phyloP scores from a whole-genome alignment of 495 filamentous ascomycete species.

The Penicillium soppii region DNA sequence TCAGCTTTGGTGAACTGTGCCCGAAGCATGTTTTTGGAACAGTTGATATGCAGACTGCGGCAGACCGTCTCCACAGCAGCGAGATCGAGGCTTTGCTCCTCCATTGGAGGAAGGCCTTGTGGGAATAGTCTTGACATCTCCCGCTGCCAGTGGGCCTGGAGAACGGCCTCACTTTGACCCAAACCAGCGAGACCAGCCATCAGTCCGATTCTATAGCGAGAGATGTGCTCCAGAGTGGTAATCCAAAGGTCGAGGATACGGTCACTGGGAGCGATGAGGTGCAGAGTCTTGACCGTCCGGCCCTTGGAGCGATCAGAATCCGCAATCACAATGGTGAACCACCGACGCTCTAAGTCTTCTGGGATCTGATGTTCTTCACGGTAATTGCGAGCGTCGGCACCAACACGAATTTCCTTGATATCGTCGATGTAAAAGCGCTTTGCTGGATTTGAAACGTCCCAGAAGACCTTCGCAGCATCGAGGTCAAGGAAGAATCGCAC shows the following conservation, averaged over 20 bases:
- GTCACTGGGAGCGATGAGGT: conserved; percentile 74
- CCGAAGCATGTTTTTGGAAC: conserved; percentile 68
- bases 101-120: conserved; percentile 50
- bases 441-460: conserved; percentile 74
- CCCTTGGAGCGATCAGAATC: conserved; percentile 66
- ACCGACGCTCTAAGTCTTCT: conserved; percentile 61
- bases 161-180: conserved; percentile 69
- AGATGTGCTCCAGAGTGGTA: conserved; percentile 73
- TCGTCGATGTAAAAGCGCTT: conserved; percentile 93
- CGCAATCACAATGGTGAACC: conserved; percentile 86
- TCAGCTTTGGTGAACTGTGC: conserved; percentile 80
- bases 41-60: conserved; percentile 84
- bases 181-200: conserved; percentile 83
- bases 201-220: conserved; percentile 78
- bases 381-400: conserved; percentile 84
- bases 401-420: conserved; percentile 83
- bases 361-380: conserved; percentile 75
- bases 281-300: conserved; percentile 70
- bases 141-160: conserved; percentile 79
- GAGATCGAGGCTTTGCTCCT: conserved; percentile 71
- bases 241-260: conserved; percentile 75
- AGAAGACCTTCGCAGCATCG: conserved; percentile 78
- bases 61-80: conserved; percentile 77
- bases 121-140: conserved; percentile 74
- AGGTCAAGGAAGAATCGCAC: conserved; percentile 76